These are phyloP conservation scores for Cystofilobasidium macerans DNA, from an alignment of 768 basidiomycete genomes.

Conservation along the genomic window DNA sequence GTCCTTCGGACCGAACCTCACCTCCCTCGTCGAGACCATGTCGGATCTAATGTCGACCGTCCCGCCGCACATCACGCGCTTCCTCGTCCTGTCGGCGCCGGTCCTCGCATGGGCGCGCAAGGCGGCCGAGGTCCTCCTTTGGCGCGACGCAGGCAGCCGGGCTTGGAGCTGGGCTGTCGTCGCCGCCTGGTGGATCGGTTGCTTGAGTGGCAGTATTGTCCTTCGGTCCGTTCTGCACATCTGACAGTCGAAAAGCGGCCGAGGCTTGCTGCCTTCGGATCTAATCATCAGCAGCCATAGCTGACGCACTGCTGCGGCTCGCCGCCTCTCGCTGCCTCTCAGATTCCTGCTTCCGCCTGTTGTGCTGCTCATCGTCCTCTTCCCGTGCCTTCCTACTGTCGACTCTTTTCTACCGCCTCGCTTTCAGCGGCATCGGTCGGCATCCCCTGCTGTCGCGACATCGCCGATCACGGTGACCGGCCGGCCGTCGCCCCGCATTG, in stretches of 20 bases:
- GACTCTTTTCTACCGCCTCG: slow-evolving; percentile 21
- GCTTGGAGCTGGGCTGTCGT: slow-evolving; percentile 31
- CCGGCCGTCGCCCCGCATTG: slow-evolving; percentile 11
- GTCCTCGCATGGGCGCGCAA: slow-evolving; percentile 24
- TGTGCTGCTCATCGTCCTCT: slow-evolving; percentile 19
- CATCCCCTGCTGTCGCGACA: slow-evolving; percentile 18
- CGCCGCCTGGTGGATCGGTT: slow-evolving; percentile 32
- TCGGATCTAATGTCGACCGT: slow-evolving; percentile 32
- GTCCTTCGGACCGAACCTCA: background rate
- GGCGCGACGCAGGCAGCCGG: slow-evolving; percentile 28
- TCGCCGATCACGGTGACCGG: slow-evolving; percentile 25
- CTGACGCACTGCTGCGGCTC: background rate
- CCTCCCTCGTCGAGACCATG: background rate
- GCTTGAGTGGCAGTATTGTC: slow-evolving; percentile 29
- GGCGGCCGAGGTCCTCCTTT: slow-evolving; percentile 30
- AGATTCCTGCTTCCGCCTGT: slow-evolving; percentile 24
- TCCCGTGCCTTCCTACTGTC: background rate
- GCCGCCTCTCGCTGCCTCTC: background rate
- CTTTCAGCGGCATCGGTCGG: slow-evolving; percentile 22
- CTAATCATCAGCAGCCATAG: too few relatives aligned
- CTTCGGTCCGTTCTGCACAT: slow-evolving; percentile 26
- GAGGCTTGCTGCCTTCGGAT: too few relatives aligned
- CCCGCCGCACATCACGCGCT: slow-evolving; percentile 32
- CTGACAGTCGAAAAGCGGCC: too few relatives aligned
- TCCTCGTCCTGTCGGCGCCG: slow-evolving; percentile 32